Evolutionary conservation across 2,329 filamentous ascomycete species (phyloP), one percentile per base, ranked within the genome.

Genomic region (Penicillium sp.): DNA sequence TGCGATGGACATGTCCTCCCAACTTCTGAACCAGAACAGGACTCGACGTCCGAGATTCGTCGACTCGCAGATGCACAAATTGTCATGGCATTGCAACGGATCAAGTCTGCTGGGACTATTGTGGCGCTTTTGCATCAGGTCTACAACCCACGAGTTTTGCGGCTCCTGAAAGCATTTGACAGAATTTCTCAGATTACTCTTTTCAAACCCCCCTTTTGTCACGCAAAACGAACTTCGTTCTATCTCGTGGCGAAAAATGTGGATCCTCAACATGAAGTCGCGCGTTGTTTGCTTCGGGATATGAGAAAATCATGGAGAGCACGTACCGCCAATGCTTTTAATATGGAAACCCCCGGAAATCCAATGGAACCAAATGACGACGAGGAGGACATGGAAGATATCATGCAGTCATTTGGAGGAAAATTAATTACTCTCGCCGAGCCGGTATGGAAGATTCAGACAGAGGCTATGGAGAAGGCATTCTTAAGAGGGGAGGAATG

Each of bases 221-320:
- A 55, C 33, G 35, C 37, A 10, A 50, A 51, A 26, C 29, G 53
- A 4, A 50, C n/a, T 19, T 55, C 53, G 3, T 55, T 55, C 13
- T 55, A 55, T 43, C 37, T 55, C 13, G 42, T 55, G 16, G 53
- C 53, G 11, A 55, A 31, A 26, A 35, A 53, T 16, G 35, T 51
- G 33, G 49, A 51, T 3, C 37, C 49, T 21, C 35, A 31, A 29
- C 35, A 51, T 29, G 35, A 42, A 23, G 42, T 37, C 21, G 49
- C 35, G 23, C 13, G 49, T 16, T 25, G 37, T 10, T 43, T 51
- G n/a, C 9, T 51, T 42, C 49, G 35, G 16, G 35, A 51, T 19
- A 16, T 43, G 35, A 42, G 33, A 39, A 8, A 3, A 16, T 43
- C 49, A 14, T 51, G 49, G 49, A 39, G 35, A 11, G 4, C 25